Evolutionary conservation across 1,139 yeast species (phyloP), one percentile per base, ranked within the genome.

Genomic region (Suhomyces bribrorum): DNA sequence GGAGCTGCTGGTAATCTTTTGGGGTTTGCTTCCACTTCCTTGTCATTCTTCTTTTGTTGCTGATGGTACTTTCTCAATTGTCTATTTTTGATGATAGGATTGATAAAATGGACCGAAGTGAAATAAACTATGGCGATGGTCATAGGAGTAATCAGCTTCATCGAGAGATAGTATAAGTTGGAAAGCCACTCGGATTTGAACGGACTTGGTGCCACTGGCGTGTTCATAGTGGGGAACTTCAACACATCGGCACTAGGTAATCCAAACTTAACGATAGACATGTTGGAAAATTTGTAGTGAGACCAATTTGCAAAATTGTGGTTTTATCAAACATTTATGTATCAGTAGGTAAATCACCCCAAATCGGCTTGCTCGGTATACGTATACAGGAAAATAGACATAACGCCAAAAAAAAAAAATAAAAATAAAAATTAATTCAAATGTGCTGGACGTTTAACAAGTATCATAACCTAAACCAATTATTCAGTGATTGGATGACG

Each of bases 101-200:
- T 84, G 44, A 74, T 59, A 31, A 65, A 56, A 54, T 83, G 88
- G 31, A 83, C 87, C 27, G 73, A 59, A 7, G 75, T 61, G 44
- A 84, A 83, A 60, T 83, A 83, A 14, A 73, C 67, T 7, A 78
- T 49, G 5, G 86, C 86, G 45, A 83, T 73, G 24, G 79, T 65
- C 47, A 82, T 53, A 3, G 88, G 87, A 13, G 82, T 65, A 24
- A 66, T 49, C 16, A 66, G 63, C 35, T 59, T 54, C 73, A 72
- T 66, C 26, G 73, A 61, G 9, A 40, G 31, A 17, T 55, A 47
- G 48, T 63, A 72, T 14, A 67, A 34, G 14, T 32, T 26, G 7
- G 62, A 49, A 37, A 70, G 54, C 45, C 49, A 47, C 24, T 53
- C 58, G 44, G 52, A 51, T 26, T 54, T 41, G 46, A 72, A 72